A percentile compares a stretch with the other conserved stretches of the same genome.
phyloP scores from a whole-genome alignment of 2,329 filamentous ascomycete genomes.

The Penicillium sumatraense region DNA sequence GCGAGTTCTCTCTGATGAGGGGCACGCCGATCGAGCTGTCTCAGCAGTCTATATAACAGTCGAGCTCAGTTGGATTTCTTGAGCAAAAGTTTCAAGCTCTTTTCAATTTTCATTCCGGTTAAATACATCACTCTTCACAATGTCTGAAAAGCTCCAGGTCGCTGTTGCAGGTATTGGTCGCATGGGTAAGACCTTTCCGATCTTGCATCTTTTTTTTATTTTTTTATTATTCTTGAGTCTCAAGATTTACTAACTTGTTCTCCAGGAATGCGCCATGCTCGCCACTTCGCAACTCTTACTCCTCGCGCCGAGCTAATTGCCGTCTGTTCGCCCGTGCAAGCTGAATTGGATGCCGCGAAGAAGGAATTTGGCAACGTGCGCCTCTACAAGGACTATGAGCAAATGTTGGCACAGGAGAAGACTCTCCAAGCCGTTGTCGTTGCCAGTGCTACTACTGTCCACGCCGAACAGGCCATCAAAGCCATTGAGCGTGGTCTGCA shows the following conservation, averaged over 20 bases:
- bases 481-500: slow-evolving; percentile 59
- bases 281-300: slow-evolving; percentile 50
- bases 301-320: slow-evolving; percentile 55
- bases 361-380: slow-evolving; percentile 50
- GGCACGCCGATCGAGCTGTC: neutral
- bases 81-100: neutral
- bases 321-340: slow-evolving; percentile 48
- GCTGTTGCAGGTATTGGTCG: slow-evolving; percentile 25
- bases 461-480: slow-evolving; percentile 60
- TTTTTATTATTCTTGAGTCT: too few relatives aligned
- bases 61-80: neutral
- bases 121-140: slow-evolving; percentile 2
- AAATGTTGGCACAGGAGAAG: slow-evolving; percentile 55
- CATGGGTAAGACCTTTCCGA: slow-evolving; percentile 20
- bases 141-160: slow-evolving; percentile 23
- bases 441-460: slow-evolving; percentile 57
- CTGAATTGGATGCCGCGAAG: slow-evolving; percentile 54
- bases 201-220: neutral
- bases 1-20: slow-evolving; percentile 7
- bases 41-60: neutral
- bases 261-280: slow-evolving; percentile 49
- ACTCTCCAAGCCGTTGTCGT: slow-evolving; percentile 59
- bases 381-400: slow-evolving; percentile 57
- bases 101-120: neutral
- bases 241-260: neutral